Base-by-base conservation (phyloP, 371 early-diverging fungal species). In the Rhizopus arrhizus region DNA sequence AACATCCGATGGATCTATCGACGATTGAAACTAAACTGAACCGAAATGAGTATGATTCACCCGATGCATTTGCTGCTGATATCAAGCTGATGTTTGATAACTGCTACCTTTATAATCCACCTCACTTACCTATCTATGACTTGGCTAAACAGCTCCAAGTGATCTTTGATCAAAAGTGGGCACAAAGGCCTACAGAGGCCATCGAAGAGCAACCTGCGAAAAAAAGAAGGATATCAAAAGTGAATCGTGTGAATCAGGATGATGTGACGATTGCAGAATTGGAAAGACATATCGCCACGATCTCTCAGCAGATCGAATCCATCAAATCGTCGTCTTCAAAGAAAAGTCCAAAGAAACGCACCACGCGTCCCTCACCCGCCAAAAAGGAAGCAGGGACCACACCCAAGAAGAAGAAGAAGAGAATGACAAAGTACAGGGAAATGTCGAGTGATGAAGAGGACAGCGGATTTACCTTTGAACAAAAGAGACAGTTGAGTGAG, bases 1-100 rank as follows among this genome's bases (percentile, higher is more conserved):
- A 93, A 63, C 69, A 92, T 45, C 99, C 99, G 5, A 99, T 99
- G 99, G 99, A 99, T 72, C 55, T 98, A 28, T 85, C 89, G 13
- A 99, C 99, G 0, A 90, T 99, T 46, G 84, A 86, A 66, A 79
- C 81, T 36, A 95, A 95, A 69, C 74, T 99, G 29, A 91, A 93
- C 50, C 62, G 70, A 11, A 89, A 88, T 29, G 77, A 84, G 32
- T 99, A 99, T 70, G 53, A 72, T 0, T 73, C 68, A 7, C 79
- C 91, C 0, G 83, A 80, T 5, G 90, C 87, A 40, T 97, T 97
- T 65, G 89, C 90, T 60, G 77, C 77, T 0, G 98, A 99, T 68
- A 72, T 94, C 15, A 86, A 89, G 2, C 82, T 95, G 3, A 93
- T 97, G 82, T 85, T 99, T 67, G 73, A 82, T 43, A 99, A 99